Evolutionary conservation across 1,139 yeast species (phyloP), one percentile per base, ranked within the genome.

Genomic region (Yamadazyma triangularis): DNA sequence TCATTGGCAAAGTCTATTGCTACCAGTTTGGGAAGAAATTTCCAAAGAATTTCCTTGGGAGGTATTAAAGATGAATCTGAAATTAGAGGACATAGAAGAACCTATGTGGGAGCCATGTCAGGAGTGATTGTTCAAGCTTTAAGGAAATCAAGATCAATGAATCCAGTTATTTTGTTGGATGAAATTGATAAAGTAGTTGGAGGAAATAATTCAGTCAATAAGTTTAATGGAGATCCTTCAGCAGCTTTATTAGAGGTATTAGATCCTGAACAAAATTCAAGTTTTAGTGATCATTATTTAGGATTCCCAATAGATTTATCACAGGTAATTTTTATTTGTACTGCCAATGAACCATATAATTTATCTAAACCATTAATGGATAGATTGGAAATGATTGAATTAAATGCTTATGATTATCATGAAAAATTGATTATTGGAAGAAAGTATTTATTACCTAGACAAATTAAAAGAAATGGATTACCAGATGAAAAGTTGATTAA

Each of bases 61-160:
- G 96, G 96, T 31, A 70, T 88, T 27, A 77, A 83, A 40, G 96
- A 88, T 49, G 95, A 87, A 51, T 84, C 94, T 12, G 96, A 88
- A 47, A 81, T 88, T 38, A 72, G 95, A 47, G 96, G 96, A 2
- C 96, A 88, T 53, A 70, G 96, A 53, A 70, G 96, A 48, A 88
- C 96, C 0, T 88, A 87, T 53, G 93, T 88, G 26, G 96, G 96
- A 3, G 89, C 96, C 2, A 80, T 88, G 84, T 95, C 96, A 0
- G 96, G 96, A 5, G 70, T 85, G 25, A 65, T 88, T 14, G 71
- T 86, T 16, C 94, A 83, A 58, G 83, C 94, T 0, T 60, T 88
- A 33, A 70, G 94, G 38, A 83, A 83, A 47, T 77, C 89, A 1
- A 76, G 87, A 23, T 72, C 85, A 0, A 80, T 81, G 82, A 87